Base-by-base conservation (phyloP, 2,329 filamentous ascomycete species). In the Cercospora berteroae region DNA sequence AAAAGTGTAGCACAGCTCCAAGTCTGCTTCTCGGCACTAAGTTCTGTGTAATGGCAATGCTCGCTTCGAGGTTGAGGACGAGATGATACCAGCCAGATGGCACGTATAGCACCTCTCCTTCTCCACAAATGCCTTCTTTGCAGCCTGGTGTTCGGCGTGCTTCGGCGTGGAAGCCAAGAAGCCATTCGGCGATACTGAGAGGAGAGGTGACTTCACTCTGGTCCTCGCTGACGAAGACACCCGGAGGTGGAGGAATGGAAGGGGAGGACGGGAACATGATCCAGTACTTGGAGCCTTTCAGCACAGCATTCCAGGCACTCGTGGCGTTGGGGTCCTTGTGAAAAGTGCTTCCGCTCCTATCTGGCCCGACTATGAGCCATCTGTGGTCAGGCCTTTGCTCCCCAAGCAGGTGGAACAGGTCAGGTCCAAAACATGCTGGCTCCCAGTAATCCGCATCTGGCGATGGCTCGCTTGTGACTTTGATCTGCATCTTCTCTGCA, bases 21-120 rank as follows among this genome's bases (percentile, higher is more conserved):
- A 97, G 80, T 74, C 94, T 90, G 4, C 88, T 88, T 44, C 81
- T 79, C 0, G 95, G 94, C 12, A 98, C 92, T 76, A 98, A 97
- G 77, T 98, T 98, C 78, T 98, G 94, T 7, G 94, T 98, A 71
- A 98, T 85, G 4, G 94, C 95, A 70, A 98, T 91, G 52, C 91
- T 90, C 12, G 87, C 85, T 73, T 93, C 90, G 1, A 97, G 82
- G 76, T 98, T 98, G 56, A 98, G 89, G 9, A 98, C 95, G 33
- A 98, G 83, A 82, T 98, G 94, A 89, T 95, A 98, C 94, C 94
- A 98, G 5, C 94, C 94, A 61, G 90, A 93, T 0, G 95, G 94
- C 5, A 98, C 94, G 77, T 97, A 92, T 60, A 98, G 80, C 16
- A 98, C 89, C 79, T 98, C 95, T 2, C 94, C 94, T 50, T 89